Percentiles rank a stretch among this genome's conserved stretches.
These are phyloP conservation scores for Colletotrichum sp. DNA, from an alignment of 2,329 filamentous ascomycete genomes.

Conservation along the genomic window DNA sequence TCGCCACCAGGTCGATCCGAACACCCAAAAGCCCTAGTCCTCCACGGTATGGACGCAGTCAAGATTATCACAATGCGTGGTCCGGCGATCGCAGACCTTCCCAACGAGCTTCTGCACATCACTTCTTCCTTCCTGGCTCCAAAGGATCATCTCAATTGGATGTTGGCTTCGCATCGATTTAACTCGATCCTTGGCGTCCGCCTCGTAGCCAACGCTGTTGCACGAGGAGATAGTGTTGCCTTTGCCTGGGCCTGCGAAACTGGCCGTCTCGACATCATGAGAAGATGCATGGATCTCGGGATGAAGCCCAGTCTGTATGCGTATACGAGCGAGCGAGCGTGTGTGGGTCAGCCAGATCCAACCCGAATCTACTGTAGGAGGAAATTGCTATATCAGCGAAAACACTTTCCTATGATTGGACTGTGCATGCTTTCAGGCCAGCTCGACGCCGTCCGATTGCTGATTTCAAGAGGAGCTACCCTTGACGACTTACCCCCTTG, in stretches of 20 bases:
- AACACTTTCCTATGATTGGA: not conserved
- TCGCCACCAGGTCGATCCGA: not conserved
- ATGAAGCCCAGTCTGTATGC: not conserved
- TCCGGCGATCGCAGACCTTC: not conserved
- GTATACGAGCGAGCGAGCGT: not conserved
- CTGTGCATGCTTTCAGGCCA: not conserved
- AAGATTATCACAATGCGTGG: not conserved
- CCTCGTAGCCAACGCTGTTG: not conserved
- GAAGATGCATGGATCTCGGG: not conserved
- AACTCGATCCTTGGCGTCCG: not conserved
- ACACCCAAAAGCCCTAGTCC: not conserved
- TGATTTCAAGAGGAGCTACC: not conserved
- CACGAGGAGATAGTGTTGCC: not conserved
- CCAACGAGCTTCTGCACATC: not conserved
- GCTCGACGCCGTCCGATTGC: not conserved
- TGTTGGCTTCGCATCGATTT: not conserved
- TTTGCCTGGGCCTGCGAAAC: not conserved
- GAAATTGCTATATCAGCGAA: not conserved
- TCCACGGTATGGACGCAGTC: not conserved
- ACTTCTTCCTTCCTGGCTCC: not conserved
- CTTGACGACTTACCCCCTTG: not conserved
- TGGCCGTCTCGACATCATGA: not conserved
- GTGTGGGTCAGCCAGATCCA: rapidly evolving
- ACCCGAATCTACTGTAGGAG: not conserved
- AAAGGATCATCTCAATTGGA: not conserved